These are phyloP conservation scores for Kockiozyma suomiensis DNA, from an alignment of 805 yeast genomes.

Conservation along the genomic window DNA sequence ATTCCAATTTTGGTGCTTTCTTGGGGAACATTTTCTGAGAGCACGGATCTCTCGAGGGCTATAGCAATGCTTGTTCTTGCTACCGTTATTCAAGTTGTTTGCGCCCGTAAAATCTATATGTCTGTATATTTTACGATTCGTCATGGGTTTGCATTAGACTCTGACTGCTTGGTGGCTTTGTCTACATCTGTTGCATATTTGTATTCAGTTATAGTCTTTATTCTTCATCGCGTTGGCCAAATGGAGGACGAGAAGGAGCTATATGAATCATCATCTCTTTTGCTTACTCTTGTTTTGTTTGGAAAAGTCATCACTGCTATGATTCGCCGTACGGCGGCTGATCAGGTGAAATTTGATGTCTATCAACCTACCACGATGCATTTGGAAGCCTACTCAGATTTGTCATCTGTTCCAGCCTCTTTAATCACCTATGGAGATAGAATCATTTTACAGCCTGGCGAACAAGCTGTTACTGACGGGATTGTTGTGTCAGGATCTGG, in stretches of 20 bases:
- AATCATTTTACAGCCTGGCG: conserved; percentile 4
- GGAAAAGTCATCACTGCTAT: conserved; percentile 12
- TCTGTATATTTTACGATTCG: conserved; percentile 9
- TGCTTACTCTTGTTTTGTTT: conserved; percentile 19
- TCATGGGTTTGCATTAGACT: conserved; percentile 5
- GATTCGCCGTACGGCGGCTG: conserved; percentile 13
- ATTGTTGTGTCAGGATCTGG: conserved; percentile 68
- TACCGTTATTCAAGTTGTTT: conserved; percentile 15
- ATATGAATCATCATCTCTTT: conserved; percentile 18
- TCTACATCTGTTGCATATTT: conserved; percentile 19
- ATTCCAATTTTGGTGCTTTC: conserved; percentile 28
- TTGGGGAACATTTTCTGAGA: conserved; percentile 11
- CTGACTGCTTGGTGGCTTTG: conserved; percentile 24
- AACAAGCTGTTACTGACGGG: conserved; percentile 51
- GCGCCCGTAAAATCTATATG: conserved; percentile 13
- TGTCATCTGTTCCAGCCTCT: conserved; percentile 1
- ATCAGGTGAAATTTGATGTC: conserved; percentile 6
- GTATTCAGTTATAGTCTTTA: conserved; percentile 18
- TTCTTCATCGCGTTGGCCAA: conserved; percentile 4
- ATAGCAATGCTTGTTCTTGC: conserved; percentile 13
- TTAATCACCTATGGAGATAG: conserved; percentile 19
- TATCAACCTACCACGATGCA: conserved; percentile 12
- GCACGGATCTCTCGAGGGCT: neutral
- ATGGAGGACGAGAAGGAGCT: conserved; percentile 10
- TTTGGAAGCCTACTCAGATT: neutral